Conservation (phyloP, 1,284 basidiomycete species). For the Cutaneotrichosporon cyanovorans region DNA sequence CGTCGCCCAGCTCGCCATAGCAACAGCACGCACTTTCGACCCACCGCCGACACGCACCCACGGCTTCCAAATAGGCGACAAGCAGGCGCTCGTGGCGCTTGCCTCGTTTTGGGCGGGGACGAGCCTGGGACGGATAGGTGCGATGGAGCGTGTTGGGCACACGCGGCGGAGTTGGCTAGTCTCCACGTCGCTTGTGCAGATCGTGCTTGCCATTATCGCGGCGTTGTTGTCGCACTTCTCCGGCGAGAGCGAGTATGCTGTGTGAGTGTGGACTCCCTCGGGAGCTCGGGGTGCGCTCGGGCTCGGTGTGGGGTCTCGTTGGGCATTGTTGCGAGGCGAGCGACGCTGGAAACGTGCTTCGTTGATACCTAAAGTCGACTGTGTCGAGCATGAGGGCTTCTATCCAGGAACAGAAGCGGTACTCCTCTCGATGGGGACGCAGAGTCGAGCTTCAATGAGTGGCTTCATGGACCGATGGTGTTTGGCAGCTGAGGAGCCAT, state of each 20-base stretch:
- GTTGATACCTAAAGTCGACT: too few relatives aligned
- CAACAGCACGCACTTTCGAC: constrained; percentile 59
- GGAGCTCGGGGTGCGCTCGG: too few relatives aligned
- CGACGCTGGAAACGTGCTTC: too few relatives aligned
- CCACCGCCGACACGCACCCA: constrained; percentile 50
- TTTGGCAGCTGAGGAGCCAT: too few relatives aligned
- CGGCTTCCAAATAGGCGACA: constrained; percentile 65
- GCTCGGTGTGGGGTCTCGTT: too few relatives aligned
- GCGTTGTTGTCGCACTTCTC: constrained; percentile 59
- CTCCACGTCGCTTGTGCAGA: constrained; percentile 62
- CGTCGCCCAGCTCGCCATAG: constrained; percentile 54
- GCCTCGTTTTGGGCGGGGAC: constrained; percentile 56
- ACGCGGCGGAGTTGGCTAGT: constrained; percentile 69
- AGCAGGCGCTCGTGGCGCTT: constrained; percentile 70
- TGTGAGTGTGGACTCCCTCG: constrained; percentile 5
- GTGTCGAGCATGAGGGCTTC: too few relatives aligned
- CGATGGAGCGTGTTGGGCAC: constrained; percentile 52
- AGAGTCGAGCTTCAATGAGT: too few relatives aligned
- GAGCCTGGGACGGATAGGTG: constrained; percentile 44
- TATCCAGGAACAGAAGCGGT: too few relatives aligned
- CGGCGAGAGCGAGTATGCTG: constrained; percentile 49
- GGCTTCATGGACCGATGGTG: too few relatives aligned
- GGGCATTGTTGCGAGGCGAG: too few relatives aligned
- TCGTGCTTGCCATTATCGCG: constrained; percentile 64
- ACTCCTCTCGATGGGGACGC: too few relatives aligned